Conservation (phyloP, 148 eudicot genomes). For the Nepenthes gracilis region DNA sequence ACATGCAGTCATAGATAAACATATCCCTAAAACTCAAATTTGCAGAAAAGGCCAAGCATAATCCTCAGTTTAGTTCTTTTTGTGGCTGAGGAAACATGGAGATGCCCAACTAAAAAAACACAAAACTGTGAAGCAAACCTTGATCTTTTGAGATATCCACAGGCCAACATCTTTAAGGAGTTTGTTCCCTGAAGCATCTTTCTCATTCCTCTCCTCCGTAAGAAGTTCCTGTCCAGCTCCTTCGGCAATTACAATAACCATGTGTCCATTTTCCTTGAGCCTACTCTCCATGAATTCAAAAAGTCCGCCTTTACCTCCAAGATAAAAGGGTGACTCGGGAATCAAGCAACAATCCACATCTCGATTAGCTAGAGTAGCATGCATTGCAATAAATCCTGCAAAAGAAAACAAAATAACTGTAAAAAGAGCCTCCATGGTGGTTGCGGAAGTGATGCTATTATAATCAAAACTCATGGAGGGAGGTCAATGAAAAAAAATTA, state of each 20-base stretch:
- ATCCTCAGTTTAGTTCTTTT: too few species aligned
- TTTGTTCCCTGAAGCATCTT: slow-evolving; percentile 93
- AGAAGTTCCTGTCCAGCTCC: slow-evolving; percentile 97
- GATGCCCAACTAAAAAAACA: too few species aligned
- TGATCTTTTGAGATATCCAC: slow-evolving; percentile 78
- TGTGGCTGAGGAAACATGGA: too few species aligned
- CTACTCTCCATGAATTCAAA: slow-evolving; percentile 63
- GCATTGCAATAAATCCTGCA: slow-evolving; percentile 94
- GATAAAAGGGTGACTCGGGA: slow-evolving; percentile 92
- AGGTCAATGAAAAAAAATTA: too few species aligned
- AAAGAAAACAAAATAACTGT: neutral
- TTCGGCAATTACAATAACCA: slow-evolving; percentile 97
- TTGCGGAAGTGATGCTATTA: neutral
- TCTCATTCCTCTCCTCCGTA: slow-evolving; percentile 33
- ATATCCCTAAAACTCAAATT: too few species aligned
- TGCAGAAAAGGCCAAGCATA: too few species aligned
- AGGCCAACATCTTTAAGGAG: slow-evolving; percentile 75
- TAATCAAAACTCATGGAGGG: neutral
- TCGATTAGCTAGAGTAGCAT: slow-evolving; percentile 94
- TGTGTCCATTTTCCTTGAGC: slow-evolving; percentile 87
- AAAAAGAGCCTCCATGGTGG: neutral
- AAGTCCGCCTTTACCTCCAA: slow-evolving; percentile 85
- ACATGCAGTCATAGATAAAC: too few species aligned
- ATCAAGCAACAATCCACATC: slow-evolving; percentile 97
- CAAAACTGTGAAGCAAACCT: slow-evolving; percentile 26